These are phyloP conservation scores for Gypsophila paniculata DNA, from an alignment of 179 eudicot genomes.

Conservation along the genomic window DNA sequence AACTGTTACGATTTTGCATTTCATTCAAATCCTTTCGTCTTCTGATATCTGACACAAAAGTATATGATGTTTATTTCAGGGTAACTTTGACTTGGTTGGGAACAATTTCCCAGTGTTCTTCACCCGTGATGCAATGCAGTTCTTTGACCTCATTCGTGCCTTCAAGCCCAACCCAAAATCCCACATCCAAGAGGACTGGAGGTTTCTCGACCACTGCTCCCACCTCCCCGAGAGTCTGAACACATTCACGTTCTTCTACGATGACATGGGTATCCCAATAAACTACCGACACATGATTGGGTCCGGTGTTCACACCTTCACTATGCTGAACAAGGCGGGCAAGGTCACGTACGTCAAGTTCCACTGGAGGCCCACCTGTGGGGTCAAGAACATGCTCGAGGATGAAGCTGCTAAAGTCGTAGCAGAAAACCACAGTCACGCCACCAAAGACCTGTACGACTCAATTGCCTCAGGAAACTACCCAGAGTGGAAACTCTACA, in stretches of 20 bases:
- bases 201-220: conserved; percentile 46
- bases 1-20: too few relatives aligned
- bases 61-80: conserved; percentile 19
- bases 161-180: conserved; percentile 49
- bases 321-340: conserved; percentile 41
- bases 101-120: conserved; percentile 52
- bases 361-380: conserved; percentile 52
- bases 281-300: conserved; percentile 54
- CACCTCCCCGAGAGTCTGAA: conserved; percentile 44
- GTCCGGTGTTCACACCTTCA: conserved; percentile 42
- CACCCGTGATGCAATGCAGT: conserved; percentile 48
- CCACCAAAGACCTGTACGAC: conserved; percentile 43
- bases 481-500: conserved; percentile 45
- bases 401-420: conserved; percentile 42
- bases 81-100: conserved; percentile 44
- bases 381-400: conserved; percentile 40
- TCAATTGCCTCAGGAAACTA: conserved; percentile 41
- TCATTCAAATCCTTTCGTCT: too few relatives aligned
- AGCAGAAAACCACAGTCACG: conserved; percentile 45
- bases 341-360: conserved; percentile 45
- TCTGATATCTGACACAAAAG: background rate
- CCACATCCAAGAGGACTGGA: conserved; percentile 52
- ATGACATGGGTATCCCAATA: conserved; percentile 39
- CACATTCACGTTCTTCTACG: conserved; percentile 45
- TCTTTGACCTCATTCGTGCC: conserved; percentile 41